Evolutionary conservation across 2,329 filamentous ascomycete species (phyloP).

Genomic region (Neonectria hederae): DNA sequence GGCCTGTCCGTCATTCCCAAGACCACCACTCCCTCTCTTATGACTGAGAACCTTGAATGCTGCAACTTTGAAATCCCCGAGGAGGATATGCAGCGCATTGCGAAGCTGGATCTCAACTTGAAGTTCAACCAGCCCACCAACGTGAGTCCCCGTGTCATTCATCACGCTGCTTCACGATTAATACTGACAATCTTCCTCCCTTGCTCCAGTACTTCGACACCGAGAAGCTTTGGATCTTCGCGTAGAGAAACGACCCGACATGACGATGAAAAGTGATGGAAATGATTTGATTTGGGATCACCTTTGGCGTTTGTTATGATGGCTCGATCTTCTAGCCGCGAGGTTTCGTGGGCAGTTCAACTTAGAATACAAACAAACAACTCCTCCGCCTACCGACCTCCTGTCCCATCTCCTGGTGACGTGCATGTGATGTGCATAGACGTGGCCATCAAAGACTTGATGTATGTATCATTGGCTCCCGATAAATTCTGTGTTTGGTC

Average conservation of each 20-base stretch:
- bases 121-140: slow-evolving; percentile 82
- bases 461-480: background rate
- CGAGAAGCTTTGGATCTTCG: slow-evolving; percentile 67
- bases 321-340: slow-evolving; percentile 38
- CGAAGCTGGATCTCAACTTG: slow-evolving; percentile 69
- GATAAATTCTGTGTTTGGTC: background rate
- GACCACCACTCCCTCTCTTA: slow-evolving; percentile 63
- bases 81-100: slow-evolving; percentile 74
- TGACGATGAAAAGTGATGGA: slow-evolving; percentile 34
- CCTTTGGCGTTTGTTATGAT: slow-evolving; percentile 38
- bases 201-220: slow-evolving; percentile 62
- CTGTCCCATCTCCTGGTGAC: background rate
- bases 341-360: slow-evolving; percentile 28
- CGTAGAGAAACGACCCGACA: slow-evolving; percentile 49
- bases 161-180: background rate
- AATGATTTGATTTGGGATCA: slow-evolving; percentile 39
- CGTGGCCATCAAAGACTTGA: background rate
- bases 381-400: slow-evolving; percentile 12
- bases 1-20: slow-evolving; percentile 86
- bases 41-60: slow-evolving; percentile 74
- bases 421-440: background rate
- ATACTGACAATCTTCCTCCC: slow-evolving; percentile 22
- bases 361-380: slow-evolving; percentile 41
- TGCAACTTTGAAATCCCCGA: slow-evolving; percentile 72
- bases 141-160: slow-evolving; percentile 56